Percentiles rank a stretch among this genome's conserved stretches.
Conservation (phyloP, 495 filamentous ascomycete genomes). For the Aspergillus saccharolyticus region DNA sequence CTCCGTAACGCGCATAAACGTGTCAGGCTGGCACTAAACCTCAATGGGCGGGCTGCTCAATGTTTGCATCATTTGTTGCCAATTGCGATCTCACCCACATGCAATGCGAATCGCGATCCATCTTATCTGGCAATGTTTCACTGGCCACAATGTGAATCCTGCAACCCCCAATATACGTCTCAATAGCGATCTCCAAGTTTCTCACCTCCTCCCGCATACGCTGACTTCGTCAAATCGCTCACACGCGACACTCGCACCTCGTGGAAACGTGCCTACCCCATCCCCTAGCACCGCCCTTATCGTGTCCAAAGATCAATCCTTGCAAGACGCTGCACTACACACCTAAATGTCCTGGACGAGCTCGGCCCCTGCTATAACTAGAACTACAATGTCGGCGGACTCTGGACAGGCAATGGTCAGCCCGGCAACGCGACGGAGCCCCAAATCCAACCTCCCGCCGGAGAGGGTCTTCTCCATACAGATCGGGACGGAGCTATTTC, state of each 20-base stretch:
- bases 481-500: slow-evolving; percentile 87
- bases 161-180: no score
- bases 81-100: background rate
- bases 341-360: background rate
- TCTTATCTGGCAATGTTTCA: background rate
- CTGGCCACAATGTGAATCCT: background rate
- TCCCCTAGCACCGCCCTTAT: background rate
- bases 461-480: slow-evolving; percentile 88
- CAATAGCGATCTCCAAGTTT: background rate
- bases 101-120: background rate
- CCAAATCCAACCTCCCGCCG: slow-evolving; percentile 38
- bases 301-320: background rate
- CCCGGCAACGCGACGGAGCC: background rate
- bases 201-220: no score
- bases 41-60: no score
- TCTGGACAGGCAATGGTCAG: background rate
- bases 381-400: background rate
- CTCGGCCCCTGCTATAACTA: background rate
- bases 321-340: background rate
- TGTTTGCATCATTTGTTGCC: background rate
- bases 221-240: background rate
- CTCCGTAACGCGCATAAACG: no score
- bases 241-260: background rate
- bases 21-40: no score
- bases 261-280: background rate